phyloP scores from a whole-genome alignment of 2,329 filamentous ascomycete genomes.

The Scleromitrula shiraiana region DNA sequence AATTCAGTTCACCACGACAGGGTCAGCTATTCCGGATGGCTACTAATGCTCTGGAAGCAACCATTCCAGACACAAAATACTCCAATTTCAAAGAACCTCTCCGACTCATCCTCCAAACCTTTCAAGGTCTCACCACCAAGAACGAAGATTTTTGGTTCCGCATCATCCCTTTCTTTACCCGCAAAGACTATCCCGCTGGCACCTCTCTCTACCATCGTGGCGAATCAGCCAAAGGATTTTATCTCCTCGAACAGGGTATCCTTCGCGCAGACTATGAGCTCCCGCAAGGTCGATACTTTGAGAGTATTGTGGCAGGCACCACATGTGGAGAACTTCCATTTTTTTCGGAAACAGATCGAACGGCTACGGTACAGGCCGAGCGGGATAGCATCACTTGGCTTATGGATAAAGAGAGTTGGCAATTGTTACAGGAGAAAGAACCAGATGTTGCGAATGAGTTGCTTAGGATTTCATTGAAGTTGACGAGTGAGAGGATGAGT shows the following conservation, averaged over 20 bases:
- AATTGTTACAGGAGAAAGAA: slow-evolving; percentile 60
- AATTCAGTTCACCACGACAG: slow-evolving; percentile 70
- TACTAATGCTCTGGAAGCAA: slow-evolving; percentile 62
- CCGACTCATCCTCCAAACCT: slow-evolving; percentile 88
- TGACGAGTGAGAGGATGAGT: slow-evolving; percentile 90
- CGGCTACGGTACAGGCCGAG: slow-evolving; percentile 79
- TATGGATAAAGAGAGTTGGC: slow-evolving; percentile 66
- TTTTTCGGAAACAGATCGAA: slow-evolving; percentile 83
- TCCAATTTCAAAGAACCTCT: slow-evolving; percentile 83
- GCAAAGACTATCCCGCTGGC: slow-evolving; percentile 58
- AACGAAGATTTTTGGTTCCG: slow-evolving; percentile 96
- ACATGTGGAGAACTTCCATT: slow-evolving; percentile 96
- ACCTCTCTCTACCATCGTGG: slow-evolving; percentile 71
- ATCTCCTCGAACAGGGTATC: slow-evolving; percentile 82
- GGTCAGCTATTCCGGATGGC: slow-evolving; percentile 73
- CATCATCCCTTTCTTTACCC: slow-evolving; percentile 65
- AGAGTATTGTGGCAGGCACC: slow-evolving; percentile 88
- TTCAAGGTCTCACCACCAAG: slow-evolving; percentile 74
- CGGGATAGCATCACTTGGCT: slow-evolving; percentile 76
- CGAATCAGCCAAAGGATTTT: slow-evolving; percentile 74
- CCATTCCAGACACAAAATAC: slow-evolving; percentile 56
- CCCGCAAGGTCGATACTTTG: slow-evolving; percentile 80
- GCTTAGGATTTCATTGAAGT: slow-evolving; percentile 77
- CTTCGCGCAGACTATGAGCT: slow-evolving; percentile 84
- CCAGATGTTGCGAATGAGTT: slow-evolving; percentile 76